Percentiles rank a stretch among this genome's conserved stretches.
phyloP scores from a whole-genome alignment of 306 rosid species.

The Chamaecrista fasciculata region DNA sequence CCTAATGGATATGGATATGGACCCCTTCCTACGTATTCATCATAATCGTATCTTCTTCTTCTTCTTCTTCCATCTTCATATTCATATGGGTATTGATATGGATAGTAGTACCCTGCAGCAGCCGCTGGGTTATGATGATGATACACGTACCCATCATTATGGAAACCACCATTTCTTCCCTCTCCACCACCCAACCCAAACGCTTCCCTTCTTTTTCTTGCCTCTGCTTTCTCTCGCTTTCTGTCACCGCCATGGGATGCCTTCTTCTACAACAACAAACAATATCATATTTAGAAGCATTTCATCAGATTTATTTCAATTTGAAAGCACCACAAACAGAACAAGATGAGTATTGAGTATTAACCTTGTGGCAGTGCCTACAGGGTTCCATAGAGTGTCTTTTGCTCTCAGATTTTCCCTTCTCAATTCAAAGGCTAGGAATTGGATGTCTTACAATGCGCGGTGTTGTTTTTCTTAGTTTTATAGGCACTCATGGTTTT shows the following conservation, averaged over 20 bases:
- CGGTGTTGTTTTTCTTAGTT: not conserved
- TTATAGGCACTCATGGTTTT: not conserved
- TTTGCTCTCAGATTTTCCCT: not conserved
- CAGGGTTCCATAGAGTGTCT: not conserved
- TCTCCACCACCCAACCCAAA: no score
- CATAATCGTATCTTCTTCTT: not conserved
- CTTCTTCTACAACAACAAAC: not conserved
- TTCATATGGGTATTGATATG: not conserved
- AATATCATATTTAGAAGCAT: not conserved
- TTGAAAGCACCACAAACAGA: not conserved
- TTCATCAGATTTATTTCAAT: no score
- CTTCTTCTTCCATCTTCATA: no score
- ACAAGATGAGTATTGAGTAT: not conserved
- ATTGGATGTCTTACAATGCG: not conserved
- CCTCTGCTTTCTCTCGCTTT: constrained; percentile 1
- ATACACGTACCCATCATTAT: not conserved
- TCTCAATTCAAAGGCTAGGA: not conserved
- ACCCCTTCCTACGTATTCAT: not conserved
- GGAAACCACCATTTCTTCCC: not conserved
- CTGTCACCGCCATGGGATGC: not conserved
- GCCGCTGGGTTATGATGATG: no score
- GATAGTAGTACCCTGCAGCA: no score
- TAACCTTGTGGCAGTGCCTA: not conserved
- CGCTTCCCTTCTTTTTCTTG: no score
- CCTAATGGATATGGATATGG: no score